A percentile compares a stretch with the other conserved stretches of the same genome.
These are phyloP conservation scores for Amanita exitialis DNA, from an alignment of 768 basidiomycete species.

Conservation along the genomic window DNA sequence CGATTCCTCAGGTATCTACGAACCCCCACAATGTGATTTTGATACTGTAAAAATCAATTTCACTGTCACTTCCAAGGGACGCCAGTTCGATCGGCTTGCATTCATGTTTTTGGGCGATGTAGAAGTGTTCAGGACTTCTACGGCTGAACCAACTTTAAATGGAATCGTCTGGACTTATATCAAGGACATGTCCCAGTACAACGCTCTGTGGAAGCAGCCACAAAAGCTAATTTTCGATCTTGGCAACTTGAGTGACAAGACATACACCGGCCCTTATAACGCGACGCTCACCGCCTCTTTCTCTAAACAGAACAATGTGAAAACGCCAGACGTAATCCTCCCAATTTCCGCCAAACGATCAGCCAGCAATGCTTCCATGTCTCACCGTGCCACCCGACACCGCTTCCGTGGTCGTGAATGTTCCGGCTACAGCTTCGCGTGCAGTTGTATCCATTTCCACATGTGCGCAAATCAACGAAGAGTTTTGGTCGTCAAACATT, in stretches of 20 bases:
- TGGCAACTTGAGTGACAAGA: slow-evolving; percentile 47
- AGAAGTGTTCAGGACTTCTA: slow-evolving; percentile 23
- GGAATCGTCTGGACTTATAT: slow-evolving; percentile 12
- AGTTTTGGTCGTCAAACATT: slow-evolving; percentile 3
- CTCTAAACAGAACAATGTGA: not conserved
- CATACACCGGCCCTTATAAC: slow-evolving; percentile 51
- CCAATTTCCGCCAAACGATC: slow-evolving; percentile 1
- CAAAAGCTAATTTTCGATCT: slow-evolving; percentile 52
- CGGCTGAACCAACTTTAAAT: slow-evolving; percentile 4
- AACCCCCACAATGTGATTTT: slow-evolving; percentile 14
- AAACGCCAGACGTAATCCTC: slow-evolving; percentile 1
- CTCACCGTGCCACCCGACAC: not conserved
- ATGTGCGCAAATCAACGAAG: not conserved
- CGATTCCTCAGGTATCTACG: not conserved
- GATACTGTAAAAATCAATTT: slow-evolving; percentile 57
- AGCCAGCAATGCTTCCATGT: not conserved
- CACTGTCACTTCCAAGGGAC: slow-evolving; percentile 70
- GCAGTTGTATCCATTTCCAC: slow-evolving; percentile 2
- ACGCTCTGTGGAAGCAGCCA: slow-evolving; percentile 40
- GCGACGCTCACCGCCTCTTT: slow-evolving; percentile 3
- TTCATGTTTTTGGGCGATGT: slow-evolving; percentile 71
- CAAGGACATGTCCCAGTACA: slow-evolving; percentile 52
- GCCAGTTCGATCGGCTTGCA: slow-evolving; percentile 64
- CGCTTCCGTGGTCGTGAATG: not conserved
- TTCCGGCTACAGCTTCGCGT: not conserved